phyloP scores from a whole-genome alignment of 768 basidiomycete genomes.

The Mycena crocata region DNA sequence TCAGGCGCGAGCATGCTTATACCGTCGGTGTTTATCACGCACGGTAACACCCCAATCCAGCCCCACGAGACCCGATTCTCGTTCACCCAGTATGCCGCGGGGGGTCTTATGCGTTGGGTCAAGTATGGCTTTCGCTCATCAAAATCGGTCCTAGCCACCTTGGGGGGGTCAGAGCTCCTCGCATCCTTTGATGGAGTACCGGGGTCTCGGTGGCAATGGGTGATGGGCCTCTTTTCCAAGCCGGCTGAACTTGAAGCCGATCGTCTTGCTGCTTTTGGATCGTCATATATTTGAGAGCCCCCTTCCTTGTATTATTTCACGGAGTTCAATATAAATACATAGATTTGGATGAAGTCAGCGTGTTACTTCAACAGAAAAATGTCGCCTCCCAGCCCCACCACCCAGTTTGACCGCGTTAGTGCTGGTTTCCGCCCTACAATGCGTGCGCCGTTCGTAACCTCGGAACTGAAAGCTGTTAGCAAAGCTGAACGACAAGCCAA shows the following conservation, averaged over 20 bases:
- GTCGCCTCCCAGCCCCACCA: too few species aligned
- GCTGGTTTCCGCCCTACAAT: too few species aligned
- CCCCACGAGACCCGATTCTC: slow-evolving; percentile 26
- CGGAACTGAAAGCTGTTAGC: too few species aligned
- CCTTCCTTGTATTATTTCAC: background rate
- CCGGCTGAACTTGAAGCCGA: slow-evolving; percentile 2
- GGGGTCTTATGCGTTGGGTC: slow-evolving; percentile 36
- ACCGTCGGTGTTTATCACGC: slow-evolving; percentile 29
- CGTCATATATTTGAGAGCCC: background rate
- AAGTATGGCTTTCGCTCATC: slow-evolving; percentile 30
- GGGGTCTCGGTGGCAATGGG: slow-evolving; percentile 12
- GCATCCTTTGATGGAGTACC: background rate
- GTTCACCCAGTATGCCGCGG: slow-evolving; percentile 36
- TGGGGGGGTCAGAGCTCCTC: background rate
- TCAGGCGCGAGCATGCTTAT: slow-evolving; percentile 30
- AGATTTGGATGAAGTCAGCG: too few species aligned
- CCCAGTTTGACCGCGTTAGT: too few species aligned
- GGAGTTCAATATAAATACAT: too few species aligned
- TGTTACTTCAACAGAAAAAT: too few species aligned
- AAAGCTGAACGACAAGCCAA: too few species aligned
- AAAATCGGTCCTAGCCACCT: background rate
- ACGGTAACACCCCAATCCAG: slow-evolving; percentile 32
- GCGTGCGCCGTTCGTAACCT: too few species aligned
- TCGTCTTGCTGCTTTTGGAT: background rate
- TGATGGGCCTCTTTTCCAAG: too few species aligned